Evolutionary conservation across 495 filamentous ascomycete genomes (phyloP), one percentile per base, ranked within the genome.

Genomic region (Podospora sp.): DNA sequence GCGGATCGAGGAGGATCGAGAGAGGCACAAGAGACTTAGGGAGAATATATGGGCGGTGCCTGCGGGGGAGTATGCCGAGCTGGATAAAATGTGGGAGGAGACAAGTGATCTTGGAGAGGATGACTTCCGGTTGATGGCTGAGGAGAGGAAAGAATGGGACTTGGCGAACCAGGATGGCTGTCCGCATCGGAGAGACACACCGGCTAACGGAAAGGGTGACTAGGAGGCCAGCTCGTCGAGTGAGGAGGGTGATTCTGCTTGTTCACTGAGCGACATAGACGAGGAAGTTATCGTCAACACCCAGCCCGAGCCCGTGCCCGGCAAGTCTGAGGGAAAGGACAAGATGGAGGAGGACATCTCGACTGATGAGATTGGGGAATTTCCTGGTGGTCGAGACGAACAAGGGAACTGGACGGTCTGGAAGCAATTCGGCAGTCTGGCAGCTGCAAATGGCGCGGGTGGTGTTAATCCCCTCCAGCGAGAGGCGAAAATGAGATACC

Each of bases 1-100:
- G 81, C 79, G 95, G 60, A 97, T 99, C 68, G 96, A 99, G 69
- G 95, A 99, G 75, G 95, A 99, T 78, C 83, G 95, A 8, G 96
- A 99, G 76, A 84, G 95, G 50, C 96, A 98, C 78, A 98, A 98
- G 82, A 81, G 95, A 46, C 80, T 91, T 67, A 77, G 95, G 18
- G 95, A 99, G 76, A 90, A 86, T 69, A 94, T 94, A 74, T 98
- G 96, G 95, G 90, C 91, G 1, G 87, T 97, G 2, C 85, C 83
- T 57, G 79, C 81, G 8, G 87, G 90, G 29, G 83, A 87, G 6
- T 86, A 92, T 70, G 89, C 89, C 65, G 87, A 93, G 65, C 87
- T 87, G 73, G 68, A 73, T 29, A 79, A 78, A 71, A 73, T 92
- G 62, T 92, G 88, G 86, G 91, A 94, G 29, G 92, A 95, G 75